Evolutionary conservation across 805 yeast species (phyloP), one percentile per base, ranked within the genome.

Genomic region (Starmerella kuoi): DNA sequence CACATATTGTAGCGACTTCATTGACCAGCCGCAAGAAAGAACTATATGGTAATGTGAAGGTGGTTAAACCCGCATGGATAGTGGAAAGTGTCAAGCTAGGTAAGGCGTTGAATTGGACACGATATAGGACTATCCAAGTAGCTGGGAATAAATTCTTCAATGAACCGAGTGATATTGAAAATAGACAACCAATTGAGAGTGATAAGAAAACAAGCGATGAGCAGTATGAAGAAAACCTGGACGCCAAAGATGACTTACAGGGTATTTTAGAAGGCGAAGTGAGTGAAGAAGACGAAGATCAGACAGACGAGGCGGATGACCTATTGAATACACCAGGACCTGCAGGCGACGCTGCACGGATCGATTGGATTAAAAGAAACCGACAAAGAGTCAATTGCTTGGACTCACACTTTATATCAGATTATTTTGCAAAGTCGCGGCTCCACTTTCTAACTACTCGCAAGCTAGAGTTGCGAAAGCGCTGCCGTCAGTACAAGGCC

Each of bases 381-480:
- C 40, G 58, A 17, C 20, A 32, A 3, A 43, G 47, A 4, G 46
- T 47, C 12, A 46, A 54, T 33, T 53, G 94, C 26, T 74, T 72
- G 41, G 78, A 83, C 54, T 94, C 95, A 0, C 72, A 76, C 39
- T 88, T 86, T 53, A 61, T 91, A 23, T 55, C 68, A 17, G 69
- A 68, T 28, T 88, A 80, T 58, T 88, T 86, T 59, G 71, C 77
- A 5, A 77, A 79, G 40, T 87, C 96, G 1, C 66, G 97, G 39
- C 63, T 88, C 24, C 97, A 91, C 55, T 95, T 86, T 60, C 64
- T 91, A 35, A 82, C 95, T 50, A 69, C 77, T 3, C 84, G 95
- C 91, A 88, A 85, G 55, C 70, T 85, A 0, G 81, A 77, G 31
- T 62, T 91, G 20, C 66, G 83, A 37, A 64, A 73, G 2, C 71